Base-by-base conservation (phyloP, 1,139 yeast genomes). In the Protomyces pachydermus region DNA sequence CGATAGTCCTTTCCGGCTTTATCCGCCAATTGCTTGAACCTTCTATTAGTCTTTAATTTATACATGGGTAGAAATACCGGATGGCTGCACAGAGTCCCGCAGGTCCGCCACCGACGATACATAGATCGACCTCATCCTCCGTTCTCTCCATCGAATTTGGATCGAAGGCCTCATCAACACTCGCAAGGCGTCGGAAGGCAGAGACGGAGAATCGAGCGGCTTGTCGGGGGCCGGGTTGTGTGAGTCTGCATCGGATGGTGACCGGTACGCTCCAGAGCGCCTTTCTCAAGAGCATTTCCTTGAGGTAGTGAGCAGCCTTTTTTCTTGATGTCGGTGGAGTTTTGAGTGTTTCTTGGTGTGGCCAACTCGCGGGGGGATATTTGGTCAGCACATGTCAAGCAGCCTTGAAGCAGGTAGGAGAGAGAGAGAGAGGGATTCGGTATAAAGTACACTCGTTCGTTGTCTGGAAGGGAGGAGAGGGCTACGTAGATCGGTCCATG, bases 71-170 rank as follows among this genome's bases (percentile, higher is more conserved):
- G 39, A 16, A 39, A 8, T 38, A 57, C 69, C 83, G 82, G 68
- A 93, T 93, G 14, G 98, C 98, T 0, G 98, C 87, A 1, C 97
- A 93, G 64, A 93, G 79, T 10, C 98, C 98, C 1, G 98, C 95
- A 3, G 98, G 98, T 0, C 98, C 98, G 52, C 96, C 98, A 48
- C 98, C 98, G 1, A 93, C 96, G 57, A 93, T 90, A 72, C 96
- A 88, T 20, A 93, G 95, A 74, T 93, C 98, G 16, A 90, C 97
- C 54, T 60, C 64, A 28, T 60, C 64, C n/a, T 56, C 32, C 3
- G 57, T 54, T 34, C 64, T 51, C 20, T 60, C 64, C 50, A 60
- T 60, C 18, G 64, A 32, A 12, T 56, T 34, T 8, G 64, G 64
- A 23, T 60, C 64, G 23, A 60, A 60, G n/a, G 58, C n/a, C 2